These are phyloP conservation scores for Tuber aestivum DNA, from an alignment of 495 filamentous ascomycete species.

Conservation along the genomic window DNA sequence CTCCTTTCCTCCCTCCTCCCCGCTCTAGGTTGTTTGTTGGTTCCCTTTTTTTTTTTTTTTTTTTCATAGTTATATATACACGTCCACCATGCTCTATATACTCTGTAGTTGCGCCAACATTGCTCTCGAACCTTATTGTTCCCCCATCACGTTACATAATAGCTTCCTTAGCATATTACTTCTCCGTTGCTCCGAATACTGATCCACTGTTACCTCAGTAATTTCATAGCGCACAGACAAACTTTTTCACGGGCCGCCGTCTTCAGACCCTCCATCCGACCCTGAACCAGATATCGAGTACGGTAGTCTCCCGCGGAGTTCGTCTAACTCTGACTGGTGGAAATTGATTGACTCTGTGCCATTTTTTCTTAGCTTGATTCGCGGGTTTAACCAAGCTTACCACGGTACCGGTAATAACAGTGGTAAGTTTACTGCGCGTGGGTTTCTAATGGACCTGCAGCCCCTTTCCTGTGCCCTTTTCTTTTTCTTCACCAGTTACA, in stretches of 20 bases:
- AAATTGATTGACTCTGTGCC: slow-evolving; percentile 20
- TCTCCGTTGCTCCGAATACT: neutral
- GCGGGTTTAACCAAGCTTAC: neutral
- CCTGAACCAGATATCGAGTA: neutral
- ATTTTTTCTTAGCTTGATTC: neutral
- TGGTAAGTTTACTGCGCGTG: neutral
- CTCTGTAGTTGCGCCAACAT: neutral
- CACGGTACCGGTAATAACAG: neutral
- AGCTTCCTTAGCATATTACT: neutral
- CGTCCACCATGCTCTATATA: neutral
- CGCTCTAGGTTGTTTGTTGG: slow-evolving; percentile 7
- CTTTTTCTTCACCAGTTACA: neutral
- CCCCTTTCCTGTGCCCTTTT: neutral
- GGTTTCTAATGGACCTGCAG: neutral
- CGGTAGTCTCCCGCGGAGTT: slow-evolving; percentile 13
- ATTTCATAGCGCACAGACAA: slow-evolving; percentile 27
- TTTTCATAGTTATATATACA: neutral
- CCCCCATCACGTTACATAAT: neutral
- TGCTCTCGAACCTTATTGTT: neutral
- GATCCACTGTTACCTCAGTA: slow-evolving; percentile 15
- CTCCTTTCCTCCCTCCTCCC: slow-evolving; percentile 8
- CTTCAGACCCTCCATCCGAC: neutral
- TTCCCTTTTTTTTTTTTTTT: neutral
- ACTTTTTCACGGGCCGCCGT: neutral
- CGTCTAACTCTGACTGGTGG: slow-evolving; percentile 9